Conservation (phyloP, 768 basidiomycete species). For the Leccinum longicurvipes region DNA sequence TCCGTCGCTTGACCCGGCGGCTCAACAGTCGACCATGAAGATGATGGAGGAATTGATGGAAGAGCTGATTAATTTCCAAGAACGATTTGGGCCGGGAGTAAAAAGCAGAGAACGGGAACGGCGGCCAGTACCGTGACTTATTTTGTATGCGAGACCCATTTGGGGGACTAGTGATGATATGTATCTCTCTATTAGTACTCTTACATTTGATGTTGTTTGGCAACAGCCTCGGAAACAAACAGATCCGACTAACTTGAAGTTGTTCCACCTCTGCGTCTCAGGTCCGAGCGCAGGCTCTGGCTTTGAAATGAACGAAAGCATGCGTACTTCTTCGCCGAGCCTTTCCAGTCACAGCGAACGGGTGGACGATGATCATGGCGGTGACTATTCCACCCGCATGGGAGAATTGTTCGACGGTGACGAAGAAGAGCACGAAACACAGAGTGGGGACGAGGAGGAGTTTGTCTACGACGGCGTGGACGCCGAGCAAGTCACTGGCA, state of each 20-base stretch:
- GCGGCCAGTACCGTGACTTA: slow-evolving; percentile 36
- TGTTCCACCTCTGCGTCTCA: too few species aligned
- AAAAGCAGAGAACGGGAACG: slow-evolving; percentile 54
- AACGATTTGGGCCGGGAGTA: slow-evolving; percentile 67
- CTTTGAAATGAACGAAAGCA: slow-evolving; percentile 9
- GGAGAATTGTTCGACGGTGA: slow-evolving; percentile 36
- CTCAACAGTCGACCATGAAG: slow-evolving; percentile 55
- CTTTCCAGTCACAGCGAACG: slow-evolving; percentile 22
- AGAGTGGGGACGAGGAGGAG: slow-evolving; percentile 51
- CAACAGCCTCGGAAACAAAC: slow-evolving; percentile 25
- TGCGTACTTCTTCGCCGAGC: slow-evolving; percentile 8
- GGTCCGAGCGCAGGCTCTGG: not conserved
- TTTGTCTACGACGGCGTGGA: slow-evolving; percentile 78
- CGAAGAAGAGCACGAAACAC: slow-evolving; percentile 39
- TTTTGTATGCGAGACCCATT: slow-evolving; percentile 4
- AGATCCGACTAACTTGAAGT: not conserved
- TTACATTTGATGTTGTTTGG: slow-evolving; percentile 28
- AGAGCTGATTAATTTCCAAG: slow-evolving; percentile 85
- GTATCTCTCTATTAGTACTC: not conserved
- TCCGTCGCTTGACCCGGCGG: slow-evolving; percentile 5
- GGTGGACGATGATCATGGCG: slow-evolving; percentile 19
- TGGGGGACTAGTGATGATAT: slow-evolving; percentile 12
- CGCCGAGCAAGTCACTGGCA: slow-evolving; percentile 40
- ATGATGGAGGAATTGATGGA: slow-evolving; percentile 91
- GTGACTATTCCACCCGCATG: slow-evolving; percentile 26